Evolutionary conservation across 1,284 basidiomycete species (phyloP).

Genomic region (Trametes sp.): DNA sequence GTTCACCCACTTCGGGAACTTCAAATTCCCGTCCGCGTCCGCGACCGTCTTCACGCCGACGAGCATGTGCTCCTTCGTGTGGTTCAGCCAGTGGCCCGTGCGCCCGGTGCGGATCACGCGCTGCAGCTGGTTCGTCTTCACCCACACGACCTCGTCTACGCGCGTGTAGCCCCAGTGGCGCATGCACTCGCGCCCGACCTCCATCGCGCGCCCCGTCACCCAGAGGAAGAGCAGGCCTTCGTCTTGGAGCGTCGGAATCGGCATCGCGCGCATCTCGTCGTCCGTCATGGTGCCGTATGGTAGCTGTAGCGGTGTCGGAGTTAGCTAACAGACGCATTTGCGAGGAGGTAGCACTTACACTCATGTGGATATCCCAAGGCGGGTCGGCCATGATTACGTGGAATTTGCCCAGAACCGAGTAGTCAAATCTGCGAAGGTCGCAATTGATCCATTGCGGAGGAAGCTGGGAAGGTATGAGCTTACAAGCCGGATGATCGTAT

Average conservation of each 20-base stretch:
- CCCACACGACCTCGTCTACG: slow-evolving; percentile 98
- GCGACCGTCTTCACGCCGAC: slow-evolving; percentile 89
- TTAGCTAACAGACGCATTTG: background rate
- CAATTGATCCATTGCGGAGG: slow-evolving; percentile 98
- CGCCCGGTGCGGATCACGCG: slow-evolving; percentile 96
- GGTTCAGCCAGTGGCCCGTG: slow-evolving; percentile 97
- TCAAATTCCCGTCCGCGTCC: slow-evolving; percentile 68
- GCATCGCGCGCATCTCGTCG: slow-evolving; percentile 98
- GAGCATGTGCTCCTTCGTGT: slow-evolving; percentile 98
- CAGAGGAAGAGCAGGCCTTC: slow-evolving; percentile 96
- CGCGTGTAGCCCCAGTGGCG: slow-evolving; percentile 94
- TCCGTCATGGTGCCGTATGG: slow-evolving; percentile 99
- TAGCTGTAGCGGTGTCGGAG: slow-evolving; percentile 55
- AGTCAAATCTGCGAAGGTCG: slow-evolving; percentile 92
- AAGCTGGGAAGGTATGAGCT: slow-evolving; percentile 50
- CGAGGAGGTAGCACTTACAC: slow-evolving; percentile 57
- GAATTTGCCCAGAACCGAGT: slow-evolving; percentile 94
- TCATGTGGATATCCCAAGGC: slow-evolving; percentile 99
- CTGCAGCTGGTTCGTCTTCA: slow-evolving; percentile 96
- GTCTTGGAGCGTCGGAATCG: slow-evolving; percentile 92
- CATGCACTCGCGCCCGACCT: slow-evolving; percentile 92
- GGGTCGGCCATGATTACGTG: slow-evolving; percentile 99
- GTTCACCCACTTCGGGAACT: slow-evolving; percentile 86
- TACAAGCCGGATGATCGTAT: background rate
- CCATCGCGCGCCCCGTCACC: slow-evolving; percentile 99